Percentiles rank a stretch among this genome's conserved stretches.
These are phyloP conservation scores for Myxozyma monticola DNA, from an alignment of 805 yeast species.

Conservation along the genomic window DNA sequence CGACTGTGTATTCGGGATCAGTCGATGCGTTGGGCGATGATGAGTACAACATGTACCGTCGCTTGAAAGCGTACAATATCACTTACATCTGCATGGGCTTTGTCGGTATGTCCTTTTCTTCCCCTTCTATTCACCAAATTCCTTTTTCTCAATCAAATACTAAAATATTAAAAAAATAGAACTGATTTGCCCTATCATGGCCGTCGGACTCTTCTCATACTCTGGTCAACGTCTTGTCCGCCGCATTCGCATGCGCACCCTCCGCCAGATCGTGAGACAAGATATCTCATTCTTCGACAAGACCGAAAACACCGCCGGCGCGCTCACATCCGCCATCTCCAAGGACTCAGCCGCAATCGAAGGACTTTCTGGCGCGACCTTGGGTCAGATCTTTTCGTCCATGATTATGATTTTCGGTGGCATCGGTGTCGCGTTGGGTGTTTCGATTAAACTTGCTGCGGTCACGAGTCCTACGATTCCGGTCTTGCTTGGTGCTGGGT, in stretches of 20 bases:
- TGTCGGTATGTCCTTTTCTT: slow-evolving; percentile 39
- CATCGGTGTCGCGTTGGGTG: slow-evolving; percentile 42
- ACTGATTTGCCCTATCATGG: slow-evolving; percentile 29
- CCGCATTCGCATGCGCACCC: slow-evolving; percentile 33
- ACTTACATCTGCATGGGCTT: slow-evolving; percentile 44
- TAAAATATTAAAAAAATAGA: slow-evolving; percentile 25
- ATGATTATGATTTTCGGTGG: slow-evolving; percentile 44
- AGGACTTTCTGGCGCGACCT: slow-evolving; percentile 36
- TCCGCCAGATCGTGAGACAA: slow-evolving; percentile 34
- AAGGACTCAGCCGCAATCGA: slow-evolving; percentile 37
- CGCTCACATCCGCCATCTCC: slow-evolving; percentile 34
- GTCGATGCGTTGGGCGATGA: slow-evolving; percentile 39
- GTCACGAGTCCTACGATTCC: slow-evolving; percentile 43
- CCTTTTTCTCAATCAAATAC: slow-evolving; percentile 34
- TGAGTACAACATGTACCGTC: slow-evolving; percentile 35
- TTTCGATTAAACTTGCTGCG: slow-evolving; percentile 45
- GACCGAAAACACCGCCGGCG: slow-evolving; percentile 35
- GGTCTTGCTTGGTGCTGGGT: slow-evolving; percentile 45
- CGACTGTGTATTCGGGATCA: slow-evolving; percentile 44
- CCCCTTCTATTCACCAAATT: slow-evolving; percentile 37
- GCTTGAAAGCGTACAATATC: slow-evolving; percentile 42
- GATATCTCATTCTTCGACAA: slow-evolving; percentile 36
- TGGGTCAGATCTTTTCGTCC: slow-evolving; percentile 36
- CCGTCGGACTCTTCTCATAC: slow-evolving; percentile 27
- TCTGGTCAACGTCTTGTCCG: slow-evolving; percentile 34